Conservation (phyloP, 176 grass and related monocot species). For the Calamus simplicifolius region DNA sequence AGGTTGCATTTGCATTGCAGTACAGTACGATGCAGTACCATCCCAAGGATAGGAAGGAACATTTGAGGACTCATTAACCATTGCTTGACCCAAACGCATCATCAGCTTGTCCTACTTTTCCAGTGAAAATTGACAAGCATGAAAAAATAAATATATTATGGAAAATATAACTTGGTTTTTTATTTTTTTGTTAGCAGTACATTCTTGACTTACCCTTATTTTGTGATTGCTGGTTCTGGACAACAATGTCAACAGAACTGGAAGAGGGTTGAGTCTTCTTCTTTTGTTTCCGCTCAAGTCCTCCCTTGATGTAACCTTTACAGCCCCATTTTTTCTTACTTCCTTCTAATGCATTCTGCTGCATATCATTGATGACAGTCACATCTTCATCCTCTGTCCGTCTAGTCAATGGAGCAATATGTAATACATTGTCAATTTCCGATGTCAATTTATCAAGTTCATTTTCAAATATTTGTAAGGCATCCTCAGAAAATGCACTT, state of each 20-base stretch:
- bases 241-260: conserved; percentile 1
- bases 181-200: background rate
- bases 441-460: conserved; percentile 24
- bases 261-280: conserved; percentile 12
- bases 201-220: conserved; percentile 30
- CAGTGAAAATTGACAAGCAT: background rate
- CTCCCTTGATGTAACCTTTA: conserved; percentile 16
- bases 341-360: conserved; percentile 3
- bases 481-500: conserved; percentile 32
- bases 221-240: conserved; percentile 1
- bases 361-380: conserved; percentile 13
- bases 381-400: conserved; percentile 25
- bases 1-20: conserved; percentile 20
- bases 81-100: conserved; percentile 17
- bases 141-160: background rate
- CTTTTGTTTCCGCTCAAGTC: conserved; percentile 19
- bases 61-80: conserved; percentile 21
- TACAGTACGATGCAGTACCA: conserved; percentile 15
- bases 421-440: conserved; percentile 34
- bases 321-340: conserved; percentile 19
- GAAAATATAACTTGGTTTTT: too few relatives aligned
- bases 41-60: conserved; percentile 15
- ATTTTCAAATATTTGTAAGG: conserved; percentile 31
- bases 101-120: conserved; percentile 17
- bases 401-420: conserved; percentile 23